Percentiles rank a stretch among this genome's conserved stretches.
Conservation (phyloP, 768 basidiomycete species). For the Tulasnella sp. region DNA sequence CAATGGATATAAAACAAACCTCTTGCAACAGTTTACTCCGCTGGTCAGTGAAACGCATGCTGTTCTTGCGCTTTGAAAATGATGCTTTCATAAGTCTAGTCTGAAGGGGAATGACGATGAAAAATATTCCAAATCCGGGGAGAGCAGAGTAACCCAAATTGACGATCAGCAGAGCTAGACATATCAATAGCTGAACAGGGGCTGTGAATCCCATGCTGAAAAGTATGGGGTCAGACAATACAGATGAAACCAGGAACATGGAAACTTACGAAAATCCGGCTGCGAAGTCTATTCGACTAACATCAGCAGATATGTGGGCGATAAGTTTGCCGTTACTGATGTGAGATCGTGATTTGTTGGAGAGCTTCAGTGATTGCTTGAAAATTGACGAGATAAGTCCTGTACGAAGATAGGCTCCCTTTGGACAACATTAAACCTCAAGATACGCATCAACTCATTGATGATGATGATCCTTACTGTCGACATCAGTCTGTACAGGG, state of each 20-base stretch:
- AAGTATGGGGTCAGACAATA: conserved; percentile 22
- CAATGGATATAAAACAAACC: too few species aligned
- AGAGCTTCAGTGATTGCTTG: conserved; percentile 58
- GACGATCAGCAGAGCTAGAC: conserved; percentile 56
- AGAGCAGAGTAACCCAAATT: conserved; percentile 53
- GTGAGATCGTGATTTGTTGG: conserved; percentile 62
- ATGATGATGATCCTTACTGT: background rate
- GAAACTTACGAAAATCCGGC: conserved; percentile 23
- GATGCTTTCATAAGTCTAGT: conserved; percentile 57
- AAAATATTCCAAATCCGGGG: conserved; percentile 46
- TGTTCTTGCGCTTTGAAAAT: conserved; percentile 52
- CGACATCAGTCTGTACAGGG: conserved; percentile 62
- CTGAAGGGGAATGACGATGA: conserved; percentile 62
- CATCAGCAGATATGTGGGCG: conserved; percentile 87
- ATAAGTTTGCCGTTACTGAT: conserved; percentile 70
- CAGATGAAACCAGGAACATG: conserved; percentile 39
- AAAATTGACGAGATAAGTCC: conserved; percentile 85
- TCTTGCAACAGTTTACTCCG: conserved; percentile 84
- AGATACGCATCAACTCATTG: conserved; percentile 21
- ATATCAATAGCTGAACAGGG: conserved; percentile 64
- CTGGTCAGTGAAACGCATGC: conserved; percentile 81
- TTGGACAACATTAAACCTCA: too few species aligned
- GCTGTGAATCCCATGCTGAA: conserved; percentile 73
- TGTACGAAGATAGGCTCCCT: conserved; percentile 72
- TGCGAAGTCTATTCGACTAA: conserved; percentile 70